These are phyloP conservation scores for Bruguiera sexangula DNA, from an alignment of 345 rosid species.

Conservation along the genomic window DNA sequence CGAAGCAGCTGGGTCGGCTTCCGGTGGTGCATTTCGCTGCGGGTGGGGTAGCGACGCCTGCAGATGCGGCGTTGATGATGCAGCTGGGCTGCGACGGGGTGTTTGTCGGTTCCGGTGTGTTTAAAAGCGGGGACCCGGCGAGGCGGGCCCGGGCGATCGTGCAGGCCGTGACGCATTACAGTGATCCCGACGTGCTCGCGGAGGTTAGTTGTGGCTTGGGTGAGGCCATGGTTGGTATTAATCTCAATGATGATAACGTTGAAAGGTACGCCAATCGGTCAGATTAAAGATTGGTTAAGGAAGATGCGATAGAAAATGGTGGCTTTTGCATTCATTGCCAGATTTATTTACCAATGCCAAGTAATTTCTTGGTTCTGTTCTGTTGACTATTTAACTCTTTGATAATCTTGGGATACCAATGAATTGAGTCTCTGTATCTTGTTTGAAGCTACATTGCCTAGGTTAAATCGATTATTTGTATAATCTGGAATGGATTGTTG, in stretches of 20 bases:
- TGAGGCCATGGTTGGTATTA: conserved; percentile 34
- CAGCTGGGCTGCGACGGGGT: conserved; percentile 33
- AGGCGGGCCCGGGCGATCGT: conserved; percentile 29
- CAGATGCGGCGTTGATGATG: conserved; percentile 34
- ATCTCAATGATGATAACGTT: conserved; percentile 29
- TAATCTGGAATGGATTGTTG: too few relatives aligned
- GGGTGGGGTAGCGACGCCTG: conserved; percentile 31
- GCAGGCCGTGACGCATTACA: conserved; percentile 31
- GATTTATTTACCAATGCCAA: too few relatives aligned
- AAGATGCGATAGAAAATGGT: too few relatives aligned
- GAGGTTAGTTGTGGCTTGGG: conserved; percentile 38
- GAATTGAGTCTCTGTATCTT: too few relatives aligned
- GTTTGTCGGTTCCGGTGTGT: conserved; percentile 34
- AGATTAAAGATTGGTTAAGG: conserved; percentile 3
- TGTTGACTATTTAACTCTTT: too few relatives aligned
- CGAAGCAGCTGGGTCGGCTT: conserved; percentile 26
- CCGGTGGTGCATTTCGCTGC: conserved; percentile 32
- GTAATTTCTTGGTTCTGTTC: too few relatives aligned
- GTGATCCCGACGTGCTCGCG: conserved; percentile 25
- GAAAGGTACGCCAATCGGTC: conserved; percentile 34
- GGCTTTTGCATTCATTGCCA: too few relatives aligned
- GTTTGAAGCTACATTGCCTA: too few relatives aligned
- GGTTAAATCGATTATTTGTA: too few relatives aligned
- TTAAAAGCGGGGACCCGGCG: conserved; percentile 27
- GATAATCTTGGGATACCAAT: too few relatives aligned